Evolutionary conservation across 306 rosid species (phyloP).

Genomic region (Dalbergia cultrata): DNA sequence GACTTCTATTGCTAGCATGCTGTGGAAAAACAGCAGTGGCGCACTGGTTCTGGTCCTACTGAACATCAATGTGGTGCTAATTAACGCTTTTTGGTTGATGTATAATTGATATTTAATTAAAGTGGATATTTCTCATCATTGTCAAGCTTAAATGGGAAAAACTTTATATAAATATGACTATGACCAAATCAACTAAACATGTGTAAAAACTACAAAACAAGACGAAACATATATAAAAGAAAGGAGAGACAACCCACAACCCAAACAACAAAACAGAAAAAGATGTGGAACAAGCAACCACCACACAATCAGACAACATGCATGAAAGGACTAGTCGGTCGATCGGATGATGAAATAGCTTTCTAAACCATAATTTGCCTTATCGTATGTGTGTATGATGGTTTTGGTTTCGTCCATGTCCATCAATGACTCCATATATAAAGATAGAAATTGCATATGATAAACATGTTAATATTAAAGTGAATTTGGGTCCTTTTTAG

Average conservation of each 20-base stretch:
- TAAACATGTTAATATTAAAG: neutral
- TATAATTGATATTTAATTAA: neutral
- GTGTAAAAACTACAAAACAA: neutral
- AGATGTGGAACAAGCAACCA: constrained; percentile 30
- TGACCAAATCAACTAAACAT: neutral
- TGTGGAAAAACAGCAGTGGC: neutral
- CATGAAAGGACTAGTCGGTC: neutral
- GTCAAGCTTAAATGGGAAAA: constrained; percentile 12
- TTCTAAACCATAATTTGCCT: constrained; percentile 3
- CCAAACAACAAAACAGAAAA: neutral
- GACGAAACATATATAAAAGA: neutral
- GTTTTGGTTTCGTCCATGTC: neutral
- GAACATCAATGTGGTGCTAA: neutral
- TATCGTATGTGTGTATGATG: neutral
- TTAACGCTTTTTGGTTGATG: neutral
- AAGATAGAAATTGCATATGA: neutral
- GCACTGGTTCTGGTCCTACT: neutral
- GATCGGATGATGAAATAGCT: neutral
- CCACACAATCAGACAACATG: neutral
- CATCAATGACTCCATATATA: neutral
- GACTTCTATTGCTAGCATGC: neutral
- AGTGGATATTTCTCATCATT: constrained; percentile 1
- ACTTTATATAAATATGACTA: neutral
- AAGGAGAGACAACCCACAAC: neutral
- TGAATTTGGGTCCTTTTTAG: too few species aligned